Percentiles rank a stretch among this genome's conserved stretches.
phyloP scores from a whole-genome alignment of 202 grass and related monocot species.

The Carex arenaria region DNA sequence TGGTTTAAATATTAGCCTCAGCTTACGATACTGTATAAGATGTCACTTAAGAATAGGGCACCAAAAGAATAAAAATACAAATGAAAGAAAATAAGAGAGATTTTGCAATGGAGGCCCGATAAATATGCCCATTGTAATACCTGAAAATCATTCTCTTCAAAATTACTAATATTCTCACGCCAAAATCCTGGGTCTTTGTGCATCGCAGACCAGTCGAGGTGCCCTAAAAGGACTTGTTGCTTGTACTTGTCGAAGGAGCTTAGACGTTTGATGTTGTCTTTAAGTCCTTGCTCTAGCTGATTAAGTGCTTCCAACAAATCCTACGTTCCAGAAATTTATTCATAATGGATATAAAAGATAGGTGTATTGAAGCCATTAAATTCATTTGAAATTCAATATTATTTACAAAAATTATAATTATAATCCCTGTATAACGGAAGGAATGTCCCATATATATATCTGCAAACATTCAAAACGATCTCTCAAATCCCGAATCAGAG shows the following conservation, averaged over 20 bases:
- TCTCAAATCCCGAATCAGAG: background rate
- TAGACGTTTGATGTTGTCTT: conserved; percentile 72
- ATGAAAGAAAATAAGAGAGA: background rate
- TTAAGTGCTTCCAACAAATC: conserved; percentile 91
- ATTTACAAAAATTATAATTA: background rate
- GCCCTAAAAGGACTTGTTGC: conserved; percentile 89
- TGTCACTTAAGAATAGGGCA: background rate
- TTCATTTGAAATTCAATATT: background rate
- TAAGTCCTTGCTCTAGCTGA: conserved; percentile 80
- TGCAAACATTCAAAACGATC: background rate
- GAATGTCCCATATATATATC: background rate
- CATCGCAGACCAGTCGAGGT: conserved; percentile 96
- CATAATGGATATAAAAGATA: background rate
- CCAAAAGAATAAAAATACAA: background rate
- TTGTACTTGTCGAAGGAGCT: conserved; percentile 99
- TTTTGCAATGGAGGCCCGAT: background rate
- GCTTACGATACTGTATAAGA: background rate
- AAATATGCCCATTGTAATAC: conserved; percentile 31
- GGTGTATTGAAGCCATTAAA: background rate
- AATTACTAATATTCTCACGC: conserved; percentile 91
- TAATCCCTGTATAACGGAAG: background rate
- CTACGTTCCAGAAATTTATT: conserved; percentile 28
- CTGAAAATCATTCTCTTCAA: conserved; percentile 99
- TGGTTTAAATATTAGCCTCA: background rate
- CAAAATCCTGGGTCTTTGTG: conserved; percentile 95